Evolutionary conservation across 768 basidiomycete genomes (phyloP).

Genomic region (Melanogaster broomeanus): DNA sequence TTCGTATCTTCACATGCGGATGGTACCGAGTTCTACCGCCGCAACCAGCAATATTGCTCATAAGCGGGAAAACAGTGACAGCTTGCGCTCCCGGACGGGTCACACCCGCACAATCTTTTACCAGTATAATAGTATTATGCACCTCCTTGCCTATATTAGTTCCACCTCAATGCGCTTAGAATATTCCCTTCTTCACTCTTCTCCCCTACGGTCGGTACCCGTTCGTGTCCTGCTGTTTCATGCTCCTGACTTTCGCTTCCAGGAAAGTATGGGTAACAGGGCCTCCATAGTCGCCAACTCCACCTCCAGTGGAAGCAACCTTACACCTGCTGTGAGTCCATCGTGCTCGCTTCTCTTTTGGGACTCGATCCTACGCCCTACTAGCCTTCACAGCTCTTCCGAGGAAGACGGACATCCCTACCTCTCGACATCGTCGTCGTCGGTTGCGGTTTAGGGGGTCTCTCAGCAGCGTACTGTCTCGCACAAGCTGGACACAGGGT

Average conservation of each 20-base stretch:
- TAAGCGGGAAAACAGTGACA: no score
- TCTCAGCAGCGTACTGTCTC: constrained; percentile 46
- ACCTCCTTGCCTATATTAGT: constrained; percentile 7
- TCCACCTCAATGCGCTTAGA: not conserved
- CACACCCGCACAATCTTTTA: constrained; percentile 15
- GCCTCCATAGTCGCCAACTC: not conserved
- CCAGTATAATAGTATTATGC: no score
- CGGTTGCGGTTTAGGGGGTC: constrained; percentile 53
- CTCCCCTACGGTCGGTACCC: not conserved
- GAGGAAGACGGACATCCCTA: constrained; percentile 22
- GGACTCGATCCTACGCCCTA: not conserved
- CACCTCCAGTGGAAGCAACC: not conserved
- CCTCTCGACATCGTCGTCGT: constrained; percentile 44
- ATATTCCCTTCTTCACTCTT: not conserved
- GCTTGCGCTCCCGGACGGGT: constrained; percentile 8
- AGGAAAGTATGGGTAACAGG: not conserved
- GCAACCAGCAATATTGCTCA: not conserved
- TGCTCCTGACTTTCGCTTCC: not conserved
- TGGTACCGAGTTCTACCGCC: not conserved
- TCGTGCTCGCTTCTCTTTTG: not conserved
- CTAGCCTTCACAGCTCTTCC: constrained; percentile 17
- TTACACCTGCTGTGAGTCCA: not conserved
- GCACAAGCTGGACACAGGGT: constrained; percentile 49
- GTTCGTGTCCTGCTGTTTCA: not conserved
- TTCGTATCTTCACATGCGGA: not conserved